Evolutionary conservation across 2,329 filamentous ascomycete genomes (phyloP).

Genomic region (Chalara sp.): DNA sequence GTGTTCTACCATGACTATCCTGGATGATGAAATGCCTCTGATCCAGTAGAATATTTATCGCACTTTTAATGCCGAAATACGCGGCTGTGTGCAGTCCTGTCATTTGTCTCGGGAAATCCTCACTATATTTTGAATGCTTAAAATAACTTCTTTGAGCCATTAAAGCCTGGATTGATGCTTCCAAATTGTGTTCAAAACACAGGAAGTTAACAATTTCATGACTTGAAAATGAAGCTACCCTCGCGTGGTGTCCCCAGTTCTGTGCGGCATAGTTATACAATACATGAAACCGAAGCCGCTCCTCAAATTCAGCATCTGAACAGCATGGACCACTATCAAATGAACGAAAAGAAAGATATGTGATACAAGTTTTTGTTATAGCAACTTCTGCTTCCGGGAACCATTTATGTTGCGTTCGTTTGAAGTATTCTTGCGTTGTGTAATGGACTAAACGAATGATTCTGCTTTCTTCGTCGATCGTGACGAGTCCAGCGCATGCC

Average conservation of each 20-base stretch:
- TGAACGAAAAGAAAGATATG: slow-evolving; percentile 22
- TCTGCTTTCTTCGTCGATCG: slow-evolving; percentile 17
- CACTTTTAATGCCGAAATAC: too few species aligned
- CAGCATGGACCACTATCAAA: slow-evolving; percentile 18
- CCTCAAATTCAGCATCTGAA: slow-evolving; percentile 14
- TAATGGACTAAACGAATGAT: slow-evolving; percentile 23
- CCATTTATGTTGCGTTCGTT: slow-evolving; percentile 2
- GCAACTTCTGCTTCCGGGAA: slow-evolving; percentile 12
- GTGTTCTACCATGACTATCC: too few species aligned
- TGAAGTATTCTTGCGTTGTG: slow-evolving; percentile 24
- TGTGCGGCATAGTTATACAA: too few species aligned
- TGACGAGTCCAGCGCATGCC: slow-evolving; percentile 22
- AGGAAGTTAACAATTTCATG: slow-evolving; percentile 11
- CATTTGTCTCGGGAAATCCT: too few species aligned
- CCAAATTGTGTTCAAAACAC: not conserved
- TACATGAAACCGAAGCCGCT: too few species aligned
- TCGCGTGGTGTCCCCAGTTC: slow-evolving; percentile 20
- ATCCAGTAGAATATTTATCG: too few species aligned
- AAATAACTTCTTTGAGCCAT: too few species aligned
- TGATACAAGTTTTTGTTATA: slow-evolving; percentile 18
- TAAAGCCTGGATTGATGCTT: too few species aligned
- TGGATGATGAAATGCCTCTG: too few species aligned
- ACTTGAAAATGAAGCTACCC: slow-evolving; percentile 9
- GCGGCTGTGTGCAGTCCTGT: too few species aligned
- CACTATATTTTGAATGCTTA: too few species aligned